Percentiles rank a stretch among this genome's conserved stretches.
Conservation (phyloP, 106 monocot genomes). For the Narthecium ossifragum region DNA sequence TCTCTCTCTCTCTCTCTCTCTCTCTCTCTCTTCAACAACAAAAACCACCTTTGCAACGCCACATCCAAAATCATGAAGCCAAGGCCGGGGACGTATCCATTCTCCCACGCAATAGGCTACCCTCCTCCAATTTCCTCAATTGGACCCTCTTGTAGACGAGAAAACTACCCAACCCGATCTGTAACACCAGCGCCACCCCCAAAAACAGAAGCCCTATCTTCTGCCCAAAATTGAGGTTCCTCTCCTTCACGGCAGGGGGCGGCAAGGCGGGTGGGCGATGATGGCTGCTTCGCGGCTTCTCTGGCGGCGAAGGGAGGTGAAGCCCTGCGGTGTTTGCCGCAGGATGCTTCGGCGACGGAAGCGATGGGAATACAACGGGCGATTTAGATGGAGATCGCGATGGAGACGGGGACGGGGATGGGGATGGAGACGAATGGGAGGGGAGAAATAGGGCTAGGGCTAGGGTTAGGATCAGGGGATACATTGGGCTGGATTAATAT, state of each 20-base stretch:
- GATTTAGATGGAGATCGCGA: neutral
- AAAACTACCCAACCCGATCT: conserved; percentile 1
- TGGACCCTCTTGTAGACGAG: neutral
- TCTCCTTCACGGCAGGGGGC: neutral
- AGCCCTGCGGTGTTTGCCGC: neutral
- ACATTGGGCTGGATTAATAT: neutral
- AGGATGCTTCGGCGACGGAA: neutral
- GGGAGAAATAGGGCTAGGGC: neutral
- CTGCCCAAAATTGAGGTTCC: neutral
- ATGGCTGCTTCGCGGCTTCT: neutral
- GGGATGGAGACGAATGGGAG: neutral
- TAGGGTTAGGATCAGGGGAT: neutral
- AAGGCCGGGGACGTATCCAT: too few relatives aligned
- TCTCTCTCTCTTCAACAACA: too few relatives aligned
- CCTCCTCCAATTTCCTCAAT: conserved; percentile 3
- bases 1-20: too few relatives aligned
- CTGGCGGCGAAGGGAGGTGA: neutral
- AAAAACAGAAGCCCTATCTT: neutral
- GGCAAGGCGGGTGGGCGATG: neutral
- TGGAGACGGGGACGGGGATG: neutral
- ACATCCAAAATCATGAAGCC: too few relatives aligned
- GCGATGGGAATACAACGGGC: too few relatives aligned
- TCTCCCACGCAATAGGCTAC: too few relatives aligned
- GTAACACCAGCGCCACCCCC: neutral
- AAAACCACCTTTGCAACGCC: too few relatives aligned